phyloP scores from a whole-genome alignment of 495 filamentous ascomycete species.

The Talaromyces proteolyticus region DNA sequence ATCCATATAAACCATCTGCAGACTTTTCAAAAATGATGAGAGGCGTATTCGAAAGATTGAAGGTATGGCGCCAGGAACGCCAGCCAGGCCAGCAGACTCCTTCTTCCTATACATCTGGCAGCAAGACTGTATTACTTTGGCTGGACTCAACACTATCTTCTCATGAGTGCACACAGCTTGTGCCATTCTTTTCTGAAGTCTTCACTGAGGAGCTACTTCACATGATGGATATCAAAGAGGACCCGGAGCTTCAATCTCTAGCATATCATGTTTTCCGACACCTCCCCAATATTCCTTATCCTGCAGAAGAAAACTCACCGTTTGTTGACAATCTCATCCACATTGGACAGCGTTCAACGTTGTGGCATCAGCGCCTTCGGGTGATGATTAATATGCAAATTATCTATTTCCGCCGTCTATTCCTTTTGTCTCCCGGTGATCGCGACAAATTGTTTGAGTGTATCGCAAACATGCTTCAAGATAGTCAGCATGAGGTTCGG shows the following conservation, averaged over 20 bases:
- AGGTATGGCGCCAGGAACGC: slow-evolving; percentile 81
- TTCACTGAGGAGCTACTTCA: slow-evolving; percentile 90
- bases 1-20: slow-evolving; percentile 69
- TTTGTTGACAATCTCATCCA: slow-evolving; percentile 84
- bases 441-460: slow-evolving; percentile 80
- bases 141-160: slow-evolving; percentile 86
- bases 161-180: slow-evolving; percentile 86
- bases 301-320: slow-evolving; percentile 70
- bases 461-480: slow-evolving; percentile 88
- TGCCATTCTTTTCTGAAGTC: slow-evolving; percentile 82
- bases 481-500: slow-evolving; percentile 89
- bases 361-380: slow-evolving; percentile 97
- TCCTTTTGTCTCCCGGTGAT: slow-evolving; percentile 74
- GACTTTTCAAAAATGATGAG: slow-evolving; percentile 69
- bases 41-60: slow-evolving; percentile 73
- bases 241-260: slow-evolving; percentile 88
- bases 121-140: slow-evolving; percentile 95
- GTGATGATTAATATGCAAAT: slow-evolving; percentile 99
- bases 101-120: slow-evolving; percentile 89
- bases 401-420: slow-evolving; percentile 95
- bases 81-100: slow-evolving; percentile 86
- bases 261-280: slow-evolving; percentile 98
- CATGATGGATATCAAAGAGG: slow-evolving; percentile 99
- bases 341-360: slow-evolving; percentile 76
- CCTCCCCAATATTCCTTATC: slow-evolving; percentile 91